A percentile compares a stretch with the other conserved stretches of the same genome.
These are phyloP conservation scores for Aspergillus sojae DNA, from an alignment of 2,329 filamentous ascomycete species.

Conservation along the genomic window DNA sequence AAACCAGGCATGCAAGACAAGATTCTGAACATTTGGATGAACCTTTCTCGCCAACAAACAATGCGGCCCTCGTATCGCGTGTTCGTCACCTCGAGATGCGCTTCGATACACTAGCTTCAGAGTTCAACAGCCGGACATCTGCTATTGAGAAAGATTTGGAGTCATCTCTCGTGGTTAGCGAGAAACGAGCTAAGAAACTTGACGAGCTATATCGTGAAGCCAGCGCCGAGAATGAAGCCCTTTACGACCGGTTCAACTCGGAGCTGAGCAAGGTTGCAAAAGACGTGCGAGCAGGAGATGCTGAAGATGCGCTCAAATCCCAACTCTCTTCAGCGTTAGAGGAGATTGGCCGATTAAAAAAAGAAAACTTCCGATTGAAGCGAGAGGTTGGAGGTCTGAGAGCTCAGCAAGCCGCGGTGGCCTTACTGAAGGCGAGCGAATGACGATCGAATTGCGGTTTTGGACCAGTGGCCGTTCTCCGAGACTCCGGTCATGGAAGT, in stretches of 20 bases:
- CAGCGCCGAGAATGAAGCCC: constrained; percentile 85
- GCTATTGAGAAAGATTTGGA: constrained; percentile 72
- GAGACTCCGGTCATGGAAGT: constrained; percentile 3
- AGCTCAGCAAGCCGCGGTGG: constrained; percentile 47
- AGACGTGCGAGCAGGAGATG: constrained; percentile 73
- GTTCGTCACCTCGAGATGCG: constrained; percentile 69
- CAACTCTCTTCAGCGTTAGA: constrained; percentile 74
- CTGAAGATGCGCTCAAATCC: constrained; percentile 74
- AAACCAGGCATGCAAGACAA: constrained; percentile 40
- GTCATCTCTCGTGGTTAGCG: constrained; percentile 69
- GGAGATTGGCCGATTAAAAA: constrained; percentile 75
- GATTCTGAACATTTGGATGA: constrained; percentile 23
- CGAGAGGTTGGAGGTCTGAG: constrained; percentile 76
- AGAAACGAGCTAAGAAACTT: constrained; percentile 77
- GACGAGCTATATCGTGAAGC: constrained; percentile 88
- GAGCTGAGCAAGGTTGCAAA: constrained; percentile 82
- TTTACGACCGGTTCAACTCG: constrained; percentile 91
- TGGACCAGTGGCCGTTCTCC: constrained; percentile 15
- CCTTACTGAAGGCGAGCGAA: constrained; percentile 34
- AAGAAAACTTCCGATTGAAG: constrained; percentile 82
- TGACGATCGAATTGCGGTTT: constrained; percentile 13
- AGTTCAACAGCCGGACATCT: constrained; percentile 63
- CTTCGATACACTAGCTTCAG: constrained; percentile 62
- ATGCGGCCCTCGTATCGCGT: constrained; percentile 46
- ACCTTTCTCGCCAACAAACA: constrained; percentile 21